phyloP scores from a whole-genome alignment of 495 filamentous ascomycete species.

The Penicillium fimorum region DNA sequence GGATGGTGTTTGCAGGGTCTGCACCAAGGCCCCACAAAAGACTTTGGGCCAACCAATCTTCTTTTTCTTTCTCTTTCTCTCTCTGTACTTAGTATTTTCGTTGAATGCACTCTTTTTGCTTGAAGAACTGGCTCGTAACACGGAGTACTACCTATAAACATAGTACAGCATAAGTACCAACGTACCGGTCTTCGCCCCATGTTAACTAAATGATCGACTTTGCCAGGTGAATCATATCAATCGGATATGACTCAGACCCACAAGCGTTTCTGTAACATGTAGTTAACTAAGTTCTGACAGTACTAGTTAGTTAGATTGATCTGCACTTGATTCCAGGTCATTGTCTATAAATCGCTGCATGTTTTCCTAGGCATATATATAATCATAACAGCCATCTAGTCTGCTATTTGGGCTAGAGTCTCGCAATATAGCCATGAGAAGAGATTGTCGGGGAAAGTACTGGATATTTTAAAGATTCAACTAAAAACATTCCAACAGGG shows the following conservation, averaged over 20 bases:
- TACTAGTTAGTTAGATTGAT: no score
- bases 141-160: no score
- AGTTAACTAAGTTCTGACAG: neutral
- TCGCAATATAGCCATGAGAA: neutral
- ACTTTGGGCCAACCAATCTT: no score
- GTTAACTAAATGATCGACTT: neutral
- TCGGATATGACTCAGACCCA: neutral
- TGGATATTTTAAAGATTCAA: neutral
- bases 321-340: neutral
- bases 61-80: no score
- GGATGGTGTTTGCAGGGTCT: no score
- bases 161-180: neutral
- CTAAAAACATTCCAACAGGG: neutral
- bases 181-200: conserved; percentile 1
- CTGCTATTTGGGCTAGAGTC: neutral
- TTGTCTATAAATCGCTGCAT: neutral
- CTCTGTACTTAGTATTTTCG: no score
- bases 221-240: neutral
- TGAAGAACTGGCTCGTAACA: no score
- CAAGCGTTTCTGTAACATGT: neutral
- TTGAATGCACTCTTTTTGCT: no score
- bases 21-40: no score
- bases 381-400: neutral
- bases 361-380: neutral
- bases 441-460: neutral